Evolutionary conservation across 768 basidiomycete species (phyloP).

Genomic region (Ramaria sp.): DNA sequence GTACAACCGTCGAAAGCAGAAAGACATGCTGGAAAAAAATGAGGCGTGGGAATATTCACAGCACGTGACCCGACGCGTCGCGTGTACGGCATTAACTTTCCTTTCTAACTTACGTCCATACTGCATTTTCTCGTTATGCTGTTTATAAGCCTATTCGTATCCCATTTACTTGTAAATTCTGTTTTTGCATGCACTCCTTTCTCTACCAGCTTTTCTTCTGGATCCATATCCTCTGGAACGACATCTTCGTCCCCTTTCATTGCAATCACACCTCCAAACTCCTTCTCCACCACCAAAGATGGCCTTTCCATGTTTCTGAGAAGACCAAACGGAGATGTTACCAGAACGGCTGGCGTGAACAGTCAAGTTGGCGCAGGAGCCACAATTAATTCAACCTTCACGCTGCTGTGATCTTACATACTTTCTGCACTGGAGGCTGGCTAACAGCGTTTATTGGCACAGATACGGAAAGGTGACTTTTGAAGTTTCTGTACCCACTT

Average conservation of each 20-base stretch:
- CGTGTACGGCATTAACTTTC: background rate
- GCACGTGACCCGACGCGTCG: background rate
- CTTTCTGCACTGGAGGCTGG: background rate
- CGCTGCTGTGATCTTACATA: slow-evolving; percentile 19
- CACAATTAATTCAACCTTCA: slow-evolving; percentile 31
- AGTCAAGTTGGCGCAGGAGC: slow-evolving; percentile 26
- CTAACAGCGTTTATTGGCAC: background rate
- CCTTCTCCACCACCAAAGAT: slow-evolving; percentile 17
- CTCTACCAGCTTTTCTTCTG: slow-evolving; percentile 16
- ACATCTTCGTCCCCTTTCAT: slow-evolving; percentile 16
- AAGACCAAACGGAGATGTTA: slow-evolving; percentile 21
- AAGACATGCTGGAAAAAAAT: slow-evolving; percentile 1
- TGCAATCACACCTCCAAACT: slow-evolving; percentile 20
- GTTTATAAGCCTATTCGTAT: background rate
- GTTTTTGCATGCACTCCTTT: slow-evolving; percentile 14
- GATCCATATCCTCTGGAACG: slow-evolving; percentile 12
- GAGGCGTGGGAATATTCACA: background rate
- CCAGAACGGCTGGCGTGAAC: slow-evolving; percentile 24
- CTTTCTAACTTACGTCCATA: background rate
- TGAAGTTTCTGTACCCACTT: slow-evolving; percentile 21
- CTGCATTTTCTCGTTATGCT: background rate
- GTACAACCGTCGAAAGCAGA: slow-evolving; percentile 29
- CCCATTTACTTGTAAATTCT: background rate
- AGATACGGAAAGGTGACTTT: slow-evolving; percentile 28
- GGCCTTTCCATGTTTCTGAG: slow-evolving; percentile 24